Base-by-base conservation (phyloP, 176 grass and related monocot species). In the Aegilops speltoides region DNA sequence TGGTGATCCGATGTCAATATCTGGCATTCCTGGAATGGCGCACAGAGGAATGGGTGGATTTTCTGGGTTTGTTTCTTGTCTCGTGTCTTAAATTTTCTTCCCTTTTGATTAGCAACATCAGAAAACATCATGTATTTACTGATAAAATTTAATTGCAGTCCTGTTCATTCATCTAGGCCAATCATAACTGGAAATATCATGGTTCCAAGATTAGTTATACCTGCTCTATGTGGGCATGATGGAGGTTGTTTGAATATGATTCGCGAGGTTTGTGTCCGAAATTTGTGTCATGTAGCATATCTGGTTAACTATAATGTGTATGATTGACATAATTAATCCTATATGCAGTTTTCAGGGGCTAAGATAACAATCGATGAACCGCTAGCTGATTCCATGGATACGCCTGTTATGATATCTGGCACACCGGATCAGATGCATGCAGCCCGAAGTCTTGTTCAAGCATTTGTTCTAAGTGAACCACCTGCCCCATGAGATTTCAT, bases 381-480 rank as follows among this genome's bases (percentile, higher is more conserved):
- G 52, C 81, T 93, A 73, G 83, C 87, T 20, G 92, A 99, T 81
- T 84, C 89, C 19, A 76, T 85, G 26, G 97, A 99, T 87, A 93
- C 87, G 22, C 9, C 86, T 71, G 83, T 99, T 82, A 77, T 90
- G 28, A 86, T 96, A 91, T 93, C 90, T 66, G 94, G 97, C 59
- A 82, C 88, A 43, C 97, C 90, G 41, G 97, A 99, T 63, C 92
- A 96, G 67, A 94, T 95, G 84, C 91, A 96, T 85, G 92, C 92
- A 82, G 97, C 97, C 31, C 90, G 84, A 82, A 99, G 94, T 85
- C 97, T 96, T 89, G 83, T 99, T 79, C 86, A 99, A 91, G 94
- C 97, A 81, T 99, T 94, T 87, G 85, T 99, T 80, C 79, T 93
- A 43, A 94, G 97, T 83, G 97, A 96, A 93, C 86, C 90, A 72